A percentile compares a stretch with the other conserved stretches of the same genome.
Conservation (phyloP, 2,329 filamentous ascomycete genomes). For the Zasmidium angulare region DNA sequence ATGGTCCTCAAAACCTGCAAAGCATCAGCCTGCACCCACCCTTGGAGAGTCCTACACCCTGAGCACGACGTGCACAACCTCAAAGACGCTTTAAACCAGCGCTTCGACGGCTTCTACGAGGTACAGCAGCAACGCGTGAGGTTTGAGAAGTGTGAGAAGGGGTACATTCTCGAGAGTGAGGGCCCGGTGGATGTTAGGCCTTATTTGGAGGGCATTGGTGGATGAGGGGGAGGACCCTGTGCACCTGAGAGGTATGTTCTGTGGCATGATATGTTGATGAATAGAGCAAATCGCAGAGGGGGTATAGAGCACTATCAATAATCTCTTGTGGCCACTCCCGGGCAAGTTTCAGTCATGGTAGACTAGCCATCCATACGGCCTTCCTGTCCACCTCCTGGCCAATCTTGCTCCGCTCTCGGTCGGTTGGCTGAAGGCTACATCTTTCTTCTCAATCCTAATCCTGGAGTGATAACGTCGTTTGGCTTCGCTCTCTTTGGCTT, state of each 20-base stretch:
- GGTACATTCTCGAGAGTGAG: conserved; percentile 23
- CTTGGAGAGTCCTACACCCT: conserved; percentile 20
- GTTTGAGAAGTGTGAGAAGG: conserved; percentile 24
- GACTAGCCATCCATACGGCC: conserved; percentile 58
- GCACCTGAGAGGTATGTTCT: no score
- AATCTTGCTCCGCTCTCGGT: conserved; percentile 60
- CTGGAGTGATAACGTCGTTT: conserved; percentile 1
- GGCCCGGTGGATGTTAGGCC: conserved; percentile 12
- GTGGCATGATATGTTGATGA: not conserved
- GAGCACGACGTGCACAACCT: conserved; percentile 8
- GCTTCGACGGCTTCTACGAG: conserved; percentile 18
- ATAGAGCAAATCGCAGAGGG: not conserved
- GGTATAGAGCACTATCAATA: not conserved
- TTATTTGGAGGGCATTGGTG: conserved; percentile 13
- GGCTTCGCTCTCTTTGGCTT: conserved; percentile 7
- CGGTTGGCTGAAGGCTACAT: conserved; percentile 66
- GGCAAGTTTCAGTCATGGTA: conserved; percentile 62
- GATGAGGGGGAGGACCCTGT: not conserved
- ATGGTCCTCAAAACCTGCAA: conserved; percentile 23
- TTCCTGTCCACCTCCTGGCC: conserved; percentile 59
- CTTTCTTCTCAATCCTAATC: conserved; percentile 42
- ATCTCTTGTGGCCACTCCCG: not conserved
- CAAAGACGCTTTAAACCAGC: conserved; percentile 9
- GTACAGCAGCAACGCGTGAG: conserved; percentile 14
- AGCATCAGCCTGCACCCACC: conserved; percentile 15